Base-by-base conservation (phyloP, 2,329 filamentous ascomycete species). In the Gnomoniopsis smithogilvyi region DNA sequence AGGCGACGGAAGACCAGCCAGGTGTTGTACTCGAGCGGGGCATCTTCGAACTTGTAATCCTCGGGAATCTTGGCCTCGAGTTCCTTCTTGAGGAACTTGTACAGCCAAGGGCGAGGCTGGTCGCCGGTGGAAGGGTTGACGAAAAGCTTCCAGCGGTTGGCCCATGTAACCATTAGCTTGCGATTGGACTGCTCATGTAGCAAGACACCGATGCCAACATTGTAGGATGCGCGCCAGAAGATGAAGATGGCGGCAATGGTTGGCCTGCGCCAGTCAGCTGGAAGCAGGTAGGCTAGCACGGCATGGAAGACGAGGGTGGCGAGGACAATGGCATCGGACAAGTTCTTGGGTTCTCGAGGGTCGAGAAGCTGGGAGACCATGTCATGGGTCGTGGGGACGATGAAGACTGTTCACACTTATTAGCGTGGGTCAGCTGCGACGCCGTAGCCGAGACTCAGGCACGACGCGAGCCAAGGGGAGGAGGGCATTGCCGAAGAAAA, bases 341-440 rank as follows among this genome's bases (percentile, higher is more conserved):
- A 73, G 72, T 98, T 98, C 80, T 99, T 99, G 55, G 95, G 92
- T 72, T 98, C 90, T 65, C 90, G 90, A 54, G 95, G 95, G 68
- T 96, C 95, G 67, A 99, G 86, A 57, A 99, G 84, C 77, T 98
- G 95, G 54, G 94, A 96, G 67, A 99, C 94, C 95, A 99, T 98
- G 77, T 99, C 95, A 80, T 97, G 92, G 58, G 95, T 99, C 63
- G 92, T 88, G 51, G 95, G 95, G 56, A 99, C 95, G 60, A 92
- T 89, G 72, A 99, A 99, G 68, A 96, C 95, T 98, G 69, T 51
- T 65, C 43, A 48, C 15, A 21, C 6, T n/a, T 21, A 43, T 6
- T 12, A 19, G 15, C 10, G 6, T 17, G 36, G 24, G 33, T 50
- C n/a, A 61, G 50, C 19, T n/a, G 33, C 30, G 33, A 3, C 8